These are phyloP conservation scores for Claviceps pusilla DNA, from an alignment of 2,329 filamentous ascomycete genomes.

Conservation along the genomic window DNA sequence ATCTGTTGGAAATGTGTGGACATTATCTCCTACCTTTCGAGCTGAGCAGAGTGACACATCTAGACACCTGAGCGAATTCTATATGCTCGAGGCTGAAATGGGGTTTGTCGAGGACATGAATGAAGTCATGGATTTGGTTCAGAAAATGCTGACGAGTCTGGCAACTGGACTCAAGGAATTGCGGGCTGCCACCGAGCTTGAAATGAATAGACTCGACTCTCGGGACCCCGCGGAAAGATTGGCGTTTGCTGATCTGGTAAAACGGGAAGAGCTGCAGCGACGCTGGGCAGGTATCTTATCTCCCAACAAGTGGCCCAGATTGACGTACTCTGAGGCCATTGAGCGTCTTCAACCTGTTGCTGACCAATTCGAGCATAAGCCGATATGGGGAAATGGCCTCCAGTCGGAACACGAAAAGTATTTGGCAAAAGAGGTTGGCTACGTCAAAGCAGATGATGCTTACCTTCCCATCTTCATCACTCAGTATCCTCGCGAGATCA, in stretches of 20 bases:
- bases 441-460: constrained; percentile 27
- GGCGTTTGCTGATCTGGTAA: constrained; percentile 29
- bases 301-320: constrained; percentile 50
- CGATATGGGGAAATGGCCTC: constrained; percentile 58
- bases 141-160: constrained; percentile 55
- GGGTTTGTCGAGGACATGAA: constrained; percentile 59
- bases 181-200: constrained; percentile 30
- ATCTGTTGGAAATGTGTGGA: constrained; percentile 82
- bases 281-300: constrained; percentile 59
- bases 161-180: constrained; percentile 24
- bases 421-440: constrained; percentile 53
- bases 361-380: constrained; percentile 49
- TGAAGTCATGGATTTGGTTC: constrained; percentile 63
- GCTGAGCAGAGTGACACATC: constrained; percentile 89
- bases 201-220: constrained; percentile 19
- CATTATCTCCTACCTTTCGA: constrained; percentile 81
- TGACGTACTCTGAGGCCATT: constrained; percentile 73
- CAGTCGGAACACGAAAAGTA: constrained; percentile 89
- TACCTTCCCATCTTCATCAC: constrained; percentile 73
- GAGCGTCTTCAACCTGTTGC: constrained; percentile 46
- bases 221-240: constrained; percentile 25
- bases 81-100: constrained; percentile 92
- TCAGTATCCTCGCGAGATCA: constrained; percentile 74
- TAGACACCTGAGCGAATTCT: constrained; percentile 90
- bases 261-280: constrained; percentile 34